Percentiles rank a stretch among this genome's conserved stretches.
Evolutionary conservation across 139 green algal species (phyloP).

Genomic region (Penium margaritaceum): DNA sequence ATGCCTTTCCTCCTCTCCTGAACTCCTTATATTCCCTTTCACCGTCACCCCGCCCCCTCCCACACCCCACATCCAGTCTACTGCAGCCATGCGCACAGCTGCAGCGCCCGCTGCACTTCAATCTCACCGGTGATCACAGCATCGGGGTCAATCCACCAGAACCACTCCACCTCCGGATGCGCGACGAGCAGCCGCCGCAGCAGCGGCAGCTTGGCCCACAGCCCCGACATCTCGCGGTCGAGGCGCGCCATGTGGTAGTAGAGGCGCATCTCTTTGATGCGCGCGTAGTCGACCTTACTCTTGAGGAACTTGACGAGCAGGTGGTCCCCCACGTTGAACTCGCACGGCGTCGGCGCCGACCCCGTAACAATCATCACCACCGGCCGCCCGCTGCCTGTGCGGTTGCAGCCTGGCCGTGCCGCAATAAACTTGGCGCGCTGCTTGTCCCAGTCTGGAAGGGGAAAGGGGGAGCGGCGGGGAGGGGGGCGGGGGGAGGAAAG

Average conservation of each 20-base stretch:
- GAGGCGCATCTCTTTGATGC: constrained; percentile 25
- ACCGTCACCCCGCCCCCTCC: not conserved
- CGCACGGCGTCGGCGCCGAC: constrained; percentile 18
- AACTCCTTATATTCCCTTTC: too few species aligned
- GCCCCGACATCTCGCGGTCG: constrained; percentile 13
- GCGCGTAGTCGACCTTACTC: constrained; percentile 38
- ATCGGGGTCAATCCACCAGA: constrained; percentile 44
- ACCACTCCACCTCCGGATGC: constrained; percentile 40
- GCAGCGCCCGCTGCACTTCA: too few species aligned
- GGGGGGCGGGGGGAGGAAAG: not conserved
- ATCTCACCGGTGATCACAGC: constrained; percentile 31
- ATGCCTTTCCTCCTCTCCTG: too few species aligned
- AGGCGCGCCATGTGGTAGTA: constrained; percentile 35
- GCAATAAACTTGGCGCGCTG: constrained; percentile 17
- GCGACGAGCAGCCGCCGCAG: constrained; percentile 26
- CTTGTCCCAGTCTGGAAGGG: constrained; percentile 14
- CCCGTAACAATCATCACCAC: constrained; percentile 28
- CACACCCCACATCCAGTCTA: not conserved
- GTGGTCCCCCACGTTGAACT: constrained; percentile 31
- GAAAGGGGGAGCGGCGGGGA: not conserved
- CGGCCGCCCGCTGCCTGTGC: not conserved
- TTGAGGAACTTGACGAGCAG: constrained; percentile 27
- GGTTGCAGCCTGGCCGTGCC: constrained; percentile 3
- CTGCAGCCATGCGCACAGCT: not conserved
- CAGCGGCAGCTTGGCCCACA: constrained; percentile 36